A percentile compares a stretch with the other conserved stretches of the same genome.
Conservation (phyloP, 306 rosid genomes). For the Chamaecrista fasciculata region DNA sequence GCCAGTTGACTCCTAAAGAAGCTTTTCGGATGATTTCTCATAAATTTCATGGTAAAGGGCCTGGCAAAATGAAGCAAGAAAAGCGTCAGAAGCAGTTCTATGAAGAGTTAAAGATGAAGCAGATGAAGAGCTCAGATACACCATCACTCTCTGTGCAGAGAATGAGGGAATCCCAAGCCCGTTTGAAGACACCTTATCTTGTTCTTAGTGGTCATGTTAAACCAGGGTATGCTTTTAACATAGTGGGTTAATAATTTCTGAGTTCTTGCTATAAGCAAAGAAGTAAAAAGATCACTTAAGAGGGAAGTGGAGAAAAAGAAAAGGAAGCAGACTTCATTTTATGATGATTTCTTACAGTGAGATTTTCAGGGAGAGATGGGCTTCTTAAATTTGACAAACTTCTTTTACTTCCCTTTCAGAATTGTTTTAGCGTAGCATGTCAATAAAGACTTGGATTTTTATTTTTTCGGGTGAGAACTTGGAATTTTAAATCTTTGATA, state of each 20-base stretch:
- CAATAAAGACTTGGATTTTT: too few species aligned
- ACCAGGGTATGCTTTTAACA: slow-evolving; percentile 66
- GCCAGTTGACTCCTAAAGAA: slow-evolving; percentile 95
- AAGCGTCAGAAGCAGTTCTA: slow-evolving; percentile 84
- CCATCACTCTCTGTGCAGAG: slow-evolving; percentile 85
- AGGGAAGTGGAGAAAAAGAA: neutral
- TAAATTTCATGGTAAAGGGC: slow-evolving; percentile 90
- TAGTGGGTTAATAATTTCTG: slow-evolving; percentile 3
- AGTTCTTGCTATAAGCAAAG: slow-evolving; percentile 1
- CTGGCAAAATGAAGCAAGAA: slow-evolving; percentile 97
- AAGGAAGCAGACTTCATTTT: neutral
- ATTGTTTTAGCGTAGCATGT: neutral
- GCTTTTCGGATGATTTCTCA: slow-evolving; percentile 78
- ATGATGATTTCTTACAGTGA: slow-evolving; percentile 12
- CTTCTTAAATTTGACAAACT: neutral
- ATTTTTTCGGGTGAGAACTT: too few species aligned
- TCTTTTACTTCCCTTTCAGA: neutral
- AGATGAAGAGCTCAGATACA: slow-evolving; percentile 90
- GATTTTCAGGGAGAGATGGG: neutral
- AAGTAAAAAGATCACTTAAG: neutral
- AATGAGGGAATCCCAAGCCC: slow-evolving; percentile 96
- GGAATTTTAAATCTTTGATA: neutral
- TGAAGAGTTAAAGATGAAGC: slow-evolving; percentile 86
- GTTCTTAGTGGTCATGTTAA: slow-evolving; percentile 95
- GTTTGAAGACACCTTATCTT: slow-evolving; percentile 76